phyloP scores from a whole-genome alignment of 2,329 filamentous ascomycete species.

The Ceratocystis cubensis region DNA sequence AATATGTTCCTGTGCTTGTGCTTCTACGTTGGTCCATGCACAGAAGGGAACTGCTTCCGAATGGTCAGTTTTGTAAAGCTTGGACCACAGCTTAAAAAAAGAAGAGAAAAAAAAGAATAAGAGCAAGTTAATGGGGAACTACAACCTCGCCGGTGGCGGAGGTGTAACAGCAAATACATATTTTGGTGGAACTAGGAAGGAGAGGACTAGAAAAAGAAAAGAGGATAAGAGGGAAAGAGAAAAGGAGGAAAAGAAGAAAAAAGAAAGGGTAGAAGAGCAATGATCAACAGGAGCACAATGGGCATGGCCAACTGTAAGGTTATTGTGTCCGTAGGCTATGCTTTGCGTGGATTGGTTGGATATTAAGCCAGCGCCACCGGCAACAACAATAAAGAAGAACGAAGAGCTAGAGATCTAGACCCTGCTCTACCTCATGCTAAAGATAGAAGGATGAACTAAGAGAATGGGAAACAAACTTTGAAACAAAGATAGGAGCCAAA shows the following conservation, averaged over 20 bases:
- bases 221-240: no score
- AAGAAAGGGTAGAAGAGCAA: not conserved
- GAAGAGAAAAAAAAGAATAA: not conserved
- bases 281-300: not conserved
- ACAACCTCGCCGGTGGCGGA: not conserved
- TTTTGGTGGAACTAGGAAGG: not conserved
- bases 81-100: not conserved
- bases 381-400: not conserved
- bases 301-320: not conserved
- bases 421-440: not conserved
- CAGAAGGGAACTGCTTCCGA: not conserved
- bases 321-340: not conserved
- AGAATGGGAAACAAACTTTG: not conserved
- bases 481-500: constrained; percentile 2
- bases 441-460: not conserved
- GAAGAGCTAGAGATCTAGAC: not conserved
- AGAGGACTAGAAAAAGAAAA: not conserved
- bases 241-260: not conserved
- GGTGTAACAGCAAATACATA: not conserved
- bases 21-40: not conserved
- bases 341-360: not conserved
- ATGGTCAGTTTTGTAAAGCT: not conserved
- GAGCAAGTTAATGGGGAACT: not conserved
- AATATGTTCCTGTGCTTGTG: not conserved
- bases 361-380: not conserved